Conservation (phyloP, 495 filamentous ascomycete genomes). For the Sporormia fimetaria region DNA sequence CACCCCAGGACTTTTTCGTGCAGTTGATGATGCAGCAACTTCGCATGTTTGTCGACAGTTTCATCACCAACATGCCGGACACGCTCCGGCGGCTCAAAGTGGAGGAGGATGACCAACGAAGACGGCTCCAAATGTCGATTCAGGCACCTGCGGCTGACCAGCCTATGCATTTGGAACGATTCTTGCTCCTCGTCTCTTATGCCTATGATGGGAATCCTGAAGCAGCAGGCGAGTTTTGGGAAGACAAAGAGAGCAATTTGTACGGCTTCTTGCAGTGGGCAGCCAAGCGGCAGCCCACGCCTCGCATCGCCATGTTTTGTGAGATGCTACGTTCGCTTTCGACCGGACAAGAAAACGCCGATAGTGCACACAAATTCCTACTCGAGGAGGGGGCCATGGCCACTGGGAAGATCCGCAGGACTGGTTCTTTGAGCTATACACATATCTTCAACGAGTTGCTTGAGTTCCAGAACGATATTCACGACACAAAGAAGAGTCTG, state of each 20-base stretch:
- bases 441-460: constrained; percentile 86
- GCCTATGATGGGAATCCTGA: constrained; percentile 76
- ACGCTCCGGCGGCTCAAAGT: constrained; percentile 72
- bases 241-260: constrained; percentile 75
- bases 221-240: constrained; percentile 78
- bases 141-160: constrained; percentile 45
- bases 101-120: constrained; percentile 79
- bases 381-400: constrained; percentile 69
- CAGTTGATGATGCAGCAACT: constrained; percentile 62
- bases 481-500: constrained; percentile 45
- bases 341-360: constrained; percentile 63
- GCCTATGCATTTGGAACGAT: constrained; percentile 74
- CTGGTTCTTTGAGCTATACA: constrained; percentile 72
- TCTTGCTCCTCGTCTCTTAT: constrained; percentile 83
- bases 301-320: constrained; percentile 86
- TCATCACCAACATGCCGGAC: constrained; percentile 90
- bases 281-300: constrained; percentile 80
- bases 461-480: constrained; percentile 57
- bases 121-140: constrained; percentile 49
- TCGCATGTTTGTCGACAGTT: constrained; percentile 75
- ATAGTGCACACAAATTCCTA: constrained; percentile 74
- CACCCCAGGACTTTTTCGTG: constrained; percentile 55
- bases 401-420: constrained; percentile 63
- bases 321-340: constrained; percentile 86
- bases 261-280: constrained; percentile 94